A percentile compares a stretch with the other conserved stretches of the same genome.
phyloP scores from a whole-genome alignment of 2,329 filamentous ascomycete species.

The Elsinoe arachidis region DNA sequence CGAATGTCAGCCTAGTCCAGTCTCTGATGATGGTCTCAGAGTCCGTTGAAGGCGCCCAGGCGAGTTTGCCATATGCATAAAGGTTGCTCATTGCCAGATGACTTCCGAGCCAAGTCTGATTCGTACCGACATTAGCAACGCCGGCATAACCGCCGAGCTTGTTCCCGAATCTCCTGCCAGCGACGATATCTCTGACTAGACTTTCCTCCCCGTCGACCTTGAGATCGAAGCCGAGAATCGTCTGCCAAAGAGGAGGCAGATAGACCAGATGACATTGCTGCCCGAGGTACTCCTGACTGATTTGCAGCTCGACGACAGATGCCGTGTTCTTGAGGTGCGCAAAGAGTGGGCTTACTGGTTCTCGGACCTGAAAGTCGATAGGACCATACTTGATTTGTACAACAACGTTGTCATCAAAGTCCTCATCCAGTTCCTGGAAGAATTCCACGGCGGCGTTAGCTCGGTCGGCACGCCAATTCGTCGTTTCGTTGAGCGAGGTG shows the following conservation, averaged over 20 bases:
- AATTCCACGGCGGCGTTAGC: constrained; percentile 62
- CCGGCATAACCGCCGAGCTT: constrained; percentile 54
- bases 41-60: constrained; percentile 52
- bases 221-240: constrained; percentile 58
- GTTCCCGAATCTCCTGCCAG: constrained; percentile 50
- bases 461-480: constrained; percentile 57
- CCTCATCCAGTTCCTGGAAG: constrained; percentile 54
- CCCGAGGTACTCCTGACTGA: constrained; percentile 62
- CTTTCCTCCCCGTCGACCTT: constrained; percentile 50
- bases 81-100: constrained; percentile 64
- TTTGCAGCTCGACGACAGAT: constrained; percentile 55
- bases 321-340: constrained; percentile 40
- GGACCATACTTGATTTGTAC: constrained; percentile 68
- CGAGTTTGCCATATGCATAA: constrained; percentile 59
- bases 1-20: constrained; percentile 62
- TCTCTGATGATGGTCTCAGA: constrained; percentile 48
- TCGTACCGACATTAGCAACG: constrained; percentile 59
- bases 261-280: constrained; percentile 64
- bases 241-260: constrained; percentile 59
- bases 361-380: constrained; percentile 65
- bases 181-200: constrained; percentile 51
- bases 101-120: constrained; percentile 60
- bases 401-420: constrained; percentile 62
- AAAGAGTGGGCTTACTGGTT: constrained; percentile 58
- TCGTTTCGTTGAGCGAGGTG: constrained; percentile 40